Evolutionary conservation across 1,139 yeast species (phyloP).

Genomic region (Yamadazyma trypodendri): DNA sequence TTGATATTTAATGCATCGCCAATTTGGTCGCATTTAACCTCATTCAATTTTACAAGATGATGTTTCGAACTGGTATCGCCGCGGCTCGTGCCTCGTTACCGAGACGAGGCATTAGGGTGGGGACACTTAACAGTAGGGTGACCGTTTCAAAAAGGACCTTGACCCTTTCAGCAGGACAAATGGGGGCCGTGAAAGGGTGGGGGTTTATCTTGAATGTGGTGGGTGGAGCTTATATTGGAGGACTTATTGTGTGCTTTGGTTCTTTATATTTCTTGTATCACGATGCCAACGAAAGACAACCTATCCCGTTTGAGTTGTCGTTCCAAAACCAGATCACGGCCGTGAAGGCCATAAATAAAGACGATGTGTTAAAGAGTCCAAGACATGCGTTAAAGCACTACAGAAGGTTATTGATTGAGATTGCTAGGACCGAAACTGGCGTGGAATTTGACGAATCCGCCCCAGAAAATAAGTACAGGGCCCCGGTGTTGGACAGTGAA

Average conservation of each 20-base stretch:
- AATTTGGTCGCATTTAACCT: neutral
- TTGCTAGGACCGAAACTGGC: slow-evolving; percentile 31
- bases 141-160: slow-evolving; percentile 4
- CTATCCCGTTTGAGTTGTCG: slow-evolving; percentile 41
- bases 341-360: slow-evolving; percentile 47
- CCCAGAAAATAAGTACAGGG: slow-evolving; percentile 25
- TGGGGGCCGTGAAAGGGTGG: slow-evolving; percentile 28
- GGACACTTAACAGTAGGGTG: too few species aligned
- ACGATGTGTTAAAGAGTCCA: slow-evolving; percentile 44
- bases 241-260: slow-evolving; percentile 38
- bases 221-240: slow-evolving; percentile 48
- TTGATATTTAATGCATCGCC: neutral
- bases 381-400: slow-evolving; percentile 47
- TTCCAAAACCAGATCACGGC: slow-evolving; percentile 35
- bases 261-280: slow-evolving; percentile 40
- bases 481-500: slow-evolving; percentile 35
- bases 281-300: slow-evolving; percentile 42
- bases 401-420: slow-evolving; percentile 35
- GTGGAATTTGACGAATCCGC: slow-evolving; percentile 26
- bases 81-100: too few species aligned
- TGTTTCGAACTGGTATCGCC: slow-evolving; percentile 1
- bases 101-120: too few species aligned
- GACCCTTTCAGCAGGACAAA: slow-evolving; percentile 18
- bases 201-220: slow-evolving; percentile 35
- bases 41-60: neutral